Evolutionary conservation across 768 basidiomycete genomes (phyloP), one percentile per base, ranked within the genome.

Genomic region (Phanerochaete carnosa): DNA sequence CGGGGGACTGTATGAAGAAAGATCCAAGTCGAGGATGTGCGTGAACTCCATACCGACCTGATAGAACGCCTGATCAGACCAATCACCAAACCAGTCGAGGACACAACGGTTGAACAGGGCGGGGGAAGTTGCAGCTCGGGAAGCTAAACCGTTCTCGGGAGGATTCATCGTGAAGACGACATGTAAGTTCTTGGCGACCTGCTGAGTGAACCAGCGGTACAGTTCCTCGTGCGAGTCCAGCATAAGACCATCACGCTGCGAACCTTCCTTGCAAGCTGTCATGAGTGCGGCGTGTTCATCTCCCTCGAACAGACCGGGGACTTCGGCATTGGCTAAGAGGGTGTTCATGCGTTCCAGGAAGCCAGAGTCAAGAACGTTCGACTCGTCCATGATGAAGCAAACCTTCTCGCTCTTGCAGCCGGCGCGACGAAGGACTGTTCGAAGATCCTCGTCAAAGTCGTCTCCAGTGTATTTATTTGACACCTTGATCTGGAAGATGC

Each of bases 291-390:
- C 88, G 72, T 98, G 90, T 71, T 99, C 97, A 68, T 99, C 97
- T n/a, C 97, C 97, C 75, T 99, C 97, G 72, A 99, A 99, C n/a
- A 99, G 82, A 74, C 97, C 97, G 0, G 97, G 97, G n/a, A 99
- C 95, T 73, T 99, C 97, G n/a, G 97, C 97, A 68, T 99, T 99
- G 43, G 97, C 97, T 16, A 99, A 83, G 15, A 99, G 84, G 0
- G 97, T 99, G 73, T 99, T 99, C 96, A 99, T 98, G n/a, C 97
- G 87, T 72, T 99, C 97, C 64, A 99, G 77, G 83, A 99, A 99
- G 49, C 97, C 97, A 13, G 97, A 96, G 72, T 99, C 97, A 32
- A 98, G 88, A 13, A 98, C 97, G 68, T 99, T 98, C 3, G 97
- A 98, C 73, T 99, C 97, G 73, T 99, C 97, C 97, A 99, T 98